These are phyloP conservation scores for Fusarium zealandicum DNA, from an alignment of 2,329 filamentous ascomycete species.

Conservation along the genomic window DNA sequence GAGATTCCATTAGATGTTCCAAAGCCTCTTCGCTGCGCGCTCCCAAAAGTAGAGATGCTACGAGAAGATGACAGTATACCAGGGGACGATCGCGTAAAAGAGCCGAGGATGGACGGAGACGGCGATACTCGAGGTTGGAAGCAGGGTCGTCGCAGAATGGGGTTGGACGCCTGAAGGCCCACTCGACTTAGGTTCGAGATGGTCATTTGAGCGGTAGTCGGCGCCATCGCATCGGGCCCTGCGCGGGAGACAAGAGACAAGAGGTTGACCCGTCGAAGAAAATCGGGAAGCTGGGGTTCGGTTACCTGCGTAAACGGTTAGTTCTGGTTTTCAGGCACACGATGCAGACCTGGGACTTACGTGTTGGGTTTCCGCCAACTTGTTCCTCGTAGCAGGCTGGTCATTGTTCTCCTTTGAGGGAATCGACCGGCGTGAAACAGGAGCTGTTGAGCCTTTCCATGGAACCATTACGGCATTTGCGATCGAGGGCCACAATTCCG, in stretches of 20 bases:
- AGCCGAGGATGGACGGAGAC: conserved; percentile 33
- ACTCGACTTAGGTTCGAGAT: conserved; percentile 39
- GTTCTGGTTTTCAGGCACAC: conserved; percentile 2
- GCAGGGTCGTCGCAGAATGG: conserved; percentile 39
- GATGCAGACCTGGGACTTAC: conserved; percentile 29
- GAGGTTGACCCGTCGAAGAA: conserved; percentile 37
- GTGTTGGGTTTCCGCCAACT: conserved; percentile 16
- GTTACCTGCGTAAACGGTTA: conserved; percentile 28
- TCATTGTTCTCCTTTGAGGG: conserved; percentile 2
- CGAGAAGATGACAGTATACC: conserved; percentile 31
- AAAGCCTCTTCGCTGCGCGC: conserved; percentile 47
- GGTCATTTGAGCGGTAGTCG: conserved; percentile 27
- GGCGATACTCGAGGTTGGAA: conserved; percentile 32
- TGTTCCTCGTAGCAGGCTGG: conserved; percentile 16
- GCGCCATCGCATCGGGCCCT: conserved; percentile 11
- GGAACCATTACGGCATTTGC: conserved; percentile 50
- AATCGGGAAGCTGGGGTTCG: conserved; percentile 38
- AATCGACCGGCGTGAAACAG: conserved; percentile 21
- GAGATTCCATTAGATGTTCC: conserved; percentile 59
- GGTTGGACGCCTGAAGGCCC: conserved; percentile 43
- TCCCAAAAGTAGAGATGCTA: conserved; percentile 31
- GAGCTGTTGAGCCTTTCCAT: conserved; percentile 37
- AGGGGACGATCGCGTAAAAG: conserved; percentile 37
- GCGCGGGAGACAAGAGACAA: conserved; percentile 9
- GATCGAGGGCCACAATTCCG: conserved; percentile 57